Evolutionary conservation across 1,139 yeast genomes (phyloP).

Genomic region (Pneumocystis wakefieldiae): DNA sequence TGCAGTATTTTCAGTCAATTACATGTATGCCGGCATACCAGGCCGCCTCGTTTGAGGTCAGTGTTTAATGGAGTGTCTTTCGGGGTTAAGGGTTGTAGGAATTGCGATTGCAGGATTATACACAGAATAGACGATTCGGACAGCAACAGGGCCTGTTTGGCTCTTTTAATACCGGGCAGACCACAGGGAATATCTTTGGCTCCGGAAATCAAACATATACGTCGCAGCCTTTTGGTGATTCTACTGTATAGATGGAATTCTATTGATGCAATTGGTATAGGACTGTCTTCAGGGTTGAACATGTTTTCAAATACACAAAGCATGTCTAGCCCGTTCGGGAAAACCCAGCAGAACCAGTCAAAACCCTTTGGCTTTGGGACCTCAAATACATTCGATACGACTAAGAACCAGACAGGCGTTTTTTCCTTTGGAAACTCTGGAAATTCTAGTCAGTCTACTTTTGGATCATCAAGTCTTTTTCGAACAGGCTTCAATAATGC

Average conservation of each 20-base stretch:
- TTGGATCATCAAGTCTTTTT: conserved; percentile 13
- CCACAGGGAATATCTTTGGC: conserved; percentile 1
- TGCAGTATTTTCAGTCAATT: conserved; percentile 56
- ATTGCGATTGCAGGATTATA: conserved; percentile 75
- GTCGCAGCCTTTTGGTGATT: background rate
- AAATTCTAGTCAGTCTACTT: conserved; percentile 17
- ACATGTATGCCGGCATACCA: conserved; percentile 82
- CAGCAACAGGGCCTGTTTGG: conserved; percentile 20
- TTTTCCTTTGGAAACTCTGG: conserved; percentile 23
- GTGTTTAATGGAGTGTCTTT: background rate
- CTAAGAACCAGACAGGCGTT: conserved; percentile 9
- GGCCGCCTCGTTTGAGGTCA: conserved; percentile 60
- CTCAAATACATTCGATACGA: conserved; percentile 2
- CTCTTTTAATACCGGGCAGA: conserved; percentile 16
- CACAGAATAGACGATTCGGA: conserved; percentile 55
- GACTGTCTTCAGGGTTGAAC: background rate
- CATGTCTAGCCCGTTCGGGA: background rate
- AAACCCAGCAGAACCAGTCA: background rate
- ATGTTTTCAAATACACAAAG: background rate
- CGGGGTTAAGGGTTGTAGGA: conserved; percentile 19
- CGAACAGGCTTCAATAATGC: conserved; percentile 19
- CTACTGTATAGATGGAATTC: background rate
- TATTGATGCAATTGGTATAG: background rate
- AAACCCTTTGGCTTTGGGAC: background rate
- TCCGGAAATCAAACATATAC: background rate